Conservation (phyloP, 768 basidiomycete genomes). For the Amanita inopinata region DNA sequence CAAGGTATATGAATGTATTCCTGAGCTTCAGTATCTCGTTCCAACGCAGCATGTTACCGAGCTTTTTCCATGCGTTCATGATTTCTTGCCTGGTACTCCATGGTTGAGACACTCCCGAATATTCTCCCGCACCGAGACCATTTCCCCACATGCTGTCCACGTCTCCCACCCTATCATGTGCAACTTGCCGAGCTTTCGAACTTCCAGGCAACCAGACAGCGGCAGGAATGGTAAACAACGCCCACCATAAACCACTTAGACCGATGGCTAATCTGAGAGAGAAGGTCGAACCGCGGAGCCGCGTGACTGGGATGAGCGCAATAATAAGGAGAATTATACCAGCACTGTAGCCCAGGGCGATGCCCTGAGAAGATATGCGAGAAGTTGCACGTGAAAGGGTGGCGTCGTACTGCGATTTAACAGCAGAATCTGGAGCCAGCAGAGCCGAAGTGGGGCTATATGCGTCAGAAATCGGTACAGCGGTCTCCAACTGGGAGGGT, state of each 20-base stretch:
- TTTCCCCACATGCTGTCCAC: slow-evolving; percentile 14
- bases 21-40: slow-evolving; percentile 62
- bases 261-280: slow-evolving; percentile 78
- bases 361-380: slow-evolving; percentile 76
- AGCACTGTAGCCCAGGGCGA: slow-evolving; percentile 78
- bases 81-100: slow-evolving; percentile 49
- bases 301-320: slow-evolving; percentile 68
- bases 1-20: slow-evolving; percentile 83
- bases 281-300: slow-evolving; percentile 65
- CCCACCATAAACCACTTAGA: slow-evolving; percentile 85
- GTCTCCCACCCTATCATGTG: slow-evolving; percentile 9
- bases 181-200: slow-evolving; percentile 10
- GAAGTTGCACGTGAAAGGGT: slow-evolving; percentile 67
- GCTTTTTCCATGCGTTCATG: slow-evolving; percentile 59
- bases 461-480: slow-evolving; percentile 4
- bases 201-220: slow-evolving; percentile 59
- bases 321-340: slow-evolving; percentile 73
- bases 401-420: slow-evolving; percentile 37
- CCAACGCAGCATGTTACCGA: slow-evolving; percentile 68
- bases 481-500: slow-evolving; percentile 10
- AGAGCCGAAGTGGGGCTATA: slow-evolving; percentile 10
- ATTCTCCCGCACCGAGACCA: slow-evolving; percentile 17
- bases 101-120: slow-evolving; percentile 11
- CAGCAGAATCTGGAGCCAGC: slow-evolving; percentile 2
- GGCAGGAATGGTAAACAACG: slow-evolving; percentile 69